phyloP scores from a whole-genome alignment of 345 rosid genomes.

The Cardiospermum halicacabum region DNA sequence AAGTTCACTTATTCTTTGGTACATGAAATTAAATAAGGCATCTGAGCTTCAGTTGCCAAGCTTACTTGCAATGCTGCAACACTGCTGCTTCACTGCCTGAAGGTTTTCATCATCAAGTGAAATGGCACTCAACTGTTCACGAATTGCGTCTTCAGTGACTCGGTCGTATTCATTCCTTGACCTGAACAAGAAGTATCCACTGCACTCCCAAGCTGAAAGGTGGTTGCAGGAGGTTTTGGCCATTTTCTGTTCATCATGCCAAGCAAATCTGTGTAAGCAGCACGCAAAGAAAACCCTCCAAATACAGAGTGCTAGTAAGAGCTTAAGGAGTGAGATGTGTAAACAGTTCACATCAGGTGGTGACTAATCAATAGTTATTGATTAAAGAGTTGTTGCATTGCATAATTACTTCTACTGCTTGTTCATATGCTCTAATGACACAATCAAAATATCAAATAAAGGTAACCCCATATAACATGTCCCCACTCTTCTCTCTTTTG shows the following conservation, averaged over 20 bases:
- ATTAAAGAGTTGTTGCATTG: not conserved
- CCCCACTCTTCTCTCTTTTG: not conserved
- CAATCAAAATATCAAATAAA: not conserved
- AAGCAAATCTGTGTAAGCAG: not conserved
- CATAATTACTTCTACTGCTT: not conserved
- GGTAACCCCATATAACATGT: not conserved
- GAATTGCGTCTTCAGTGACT: conserved; percentile 25
- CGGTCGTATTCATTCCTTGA: conserved; percentile 28
- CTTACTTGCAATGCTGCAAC: conserved; percentile 25
- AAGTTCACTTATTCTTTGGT: conserved; percentile 12
- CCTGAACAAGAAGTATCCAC: conserved; percentile 31
- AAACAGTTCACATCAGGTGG: not conserved
- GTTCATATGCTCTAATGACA: not conserved
- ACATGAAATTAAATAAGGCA: conserved; percentile 14
- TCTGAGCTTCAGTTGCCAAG: conserved; percentile 8
- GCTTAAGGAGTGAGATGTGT: not conserved
- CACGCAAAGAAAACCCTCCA: not conserved
- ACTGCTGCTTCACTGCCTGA: conserved; percentile 29
- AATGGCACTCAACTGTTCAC: conserved; percentile 19
- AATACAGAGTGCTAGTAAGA: not conserved
- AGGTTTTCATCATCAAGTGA: conserved; percentile 25
- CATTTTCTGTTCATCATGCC: not conserved
- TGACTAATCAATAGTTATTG: not conserved
- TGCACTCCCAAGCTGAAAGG: conserved; percentile 38
- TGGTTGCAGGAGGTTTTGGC: conserved; percentile 13